Conservation (phyloP, 148 eudicot species). For the Silene conica region DNA sequence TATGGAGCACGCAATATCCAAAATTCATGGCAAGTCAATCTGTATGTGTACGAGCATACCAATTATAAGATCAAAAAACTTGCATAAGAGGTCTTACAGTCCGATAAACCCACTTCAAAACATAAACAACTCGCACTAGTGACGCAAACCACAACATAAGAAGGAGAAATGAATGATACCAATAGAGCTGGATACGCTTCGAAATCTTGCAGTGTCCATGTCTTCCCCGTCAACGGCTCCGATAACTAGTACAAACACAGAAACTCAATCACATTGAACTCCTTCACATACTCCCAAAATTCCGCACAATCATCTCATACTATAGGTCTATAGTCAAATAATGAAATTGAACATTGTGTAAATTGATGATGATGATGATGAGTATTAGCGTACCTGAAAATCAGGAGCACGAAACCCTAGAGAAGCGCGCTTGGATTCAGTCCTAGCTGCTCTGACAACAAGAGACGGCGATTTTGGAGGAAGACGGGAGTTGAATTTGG, state of each 20-base stretch:
- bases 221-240: constrained; percentile 87
- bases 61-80: no score
- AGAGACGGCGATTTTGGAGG: constrained; percentile 23
- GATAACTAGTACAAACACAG: constrained; percentile 33
- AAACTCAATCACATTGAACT: background rate
- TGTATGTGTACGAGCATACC: no score
- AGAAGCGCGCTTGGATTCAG: constrained; percentile 58
- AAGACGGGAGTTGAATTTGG: constrained; percentile 1
- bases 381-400: constrained; percentile 37
- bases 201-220: constrained; percentile 75
- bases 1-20: background rate
- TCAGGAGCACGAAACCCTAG: constrained; percentile 66
- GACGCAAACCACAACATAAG: background rate
- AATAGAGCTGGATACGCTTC: constrained; percentile 77
- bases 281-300: no score
- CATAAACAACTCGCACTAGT: no score
- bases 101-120: no score
- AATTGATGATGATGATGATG: no score
- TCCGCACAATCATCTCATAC: no score
- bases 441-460: constrained; percentile 56
- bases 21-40: background rate
- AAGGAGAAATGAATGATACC: constrained; percentile 29
- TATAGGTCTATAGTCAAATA: no score
- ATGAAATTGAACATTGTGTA: background rate
- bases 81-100: background rate